Percentiles rank a stretch among this genome's conserved stretches.
phyloP scores from a whole-genome alignment of 441 rosid species.

The Gossypium lobatum region DNA sequence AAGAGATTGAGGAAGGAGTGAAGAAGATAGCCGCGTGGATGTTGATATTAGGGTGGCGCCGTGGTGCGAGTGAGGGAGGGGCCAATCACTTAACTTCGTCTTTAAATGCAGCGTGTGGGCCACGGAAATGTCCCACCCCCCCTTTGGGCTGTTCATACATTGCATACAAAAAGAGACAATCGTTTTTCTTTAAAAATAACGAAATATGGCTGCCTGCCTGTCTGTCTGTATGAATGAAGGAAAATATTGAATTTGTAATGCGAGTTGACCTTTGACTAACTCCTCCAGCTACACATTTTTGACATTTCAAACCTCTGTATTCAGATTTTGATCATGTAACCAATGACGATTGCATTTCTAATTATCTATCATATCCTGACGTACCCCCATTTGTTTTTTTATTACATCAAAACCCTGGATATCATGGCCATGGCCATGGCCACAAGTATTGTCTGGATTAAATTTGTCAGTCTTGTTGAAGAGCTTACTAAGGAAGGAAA shows the following conservation, averaged over 20 bases:
- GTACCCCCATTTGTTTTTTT: background rate
- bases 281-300: slow-evolving; percentile 23
- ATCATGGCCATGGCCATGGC: no score
- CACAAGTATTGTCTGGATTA: no score
- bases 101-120: slow-evolving; percentile 12
- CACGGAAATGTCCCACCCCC: slow-evolving; percentile 9
- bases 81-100: slow-evolving; percentile 1
- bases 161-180: background rate
- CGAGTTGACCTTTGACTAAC: slow-evolving; percentile 27
- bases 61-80: background rate
- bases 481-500: background rate
- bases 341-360: background rate
- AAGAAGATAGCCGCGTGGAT: background rate
- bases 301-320: slow-evolving; percentile 30
- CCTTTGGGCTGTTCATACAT: background rate
- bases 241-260: background rate
- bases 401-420: no score
- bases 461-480: no score
- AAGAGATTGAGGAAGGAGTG: background rate
- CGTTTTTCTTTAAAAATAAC: background rate
- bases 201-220: background rate
- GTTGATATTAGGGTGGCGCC: background rate
- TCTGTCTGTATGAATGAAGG: background rate
- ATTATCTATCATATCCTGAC: background rate
- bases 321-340: background rate